phyloP scores from a whole-genome alignment of 352 stramenopile species.

The Phytophthora capsici region DNA sequence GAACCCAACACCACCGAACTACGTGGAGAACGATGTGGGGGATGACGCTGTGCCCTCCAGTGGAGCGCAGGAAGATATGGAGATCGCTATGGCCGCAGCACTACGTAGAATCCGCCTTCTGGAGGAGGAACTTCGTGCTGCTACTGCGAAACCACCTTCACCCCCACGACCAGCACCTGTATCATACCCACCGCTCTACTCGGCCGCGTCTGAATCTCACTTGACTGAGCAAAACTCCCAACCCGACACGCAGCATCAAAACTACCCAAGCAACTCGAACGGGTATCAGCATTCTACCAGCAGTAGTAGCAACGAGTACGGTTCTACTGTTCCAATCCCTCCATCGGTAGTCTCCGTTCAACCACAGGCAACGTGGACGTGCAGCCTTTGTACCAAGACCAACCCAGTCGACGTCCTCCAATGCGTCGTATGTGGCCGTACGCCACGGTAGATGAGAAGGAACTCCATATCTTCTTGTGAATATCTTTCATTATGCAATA shows the following conservation, averaged over 20 bases:
- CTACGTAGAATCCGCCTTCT: constrained; percentile 53
- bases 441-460: constrained; percentile 36
- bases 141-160: constrained; percentile 14
- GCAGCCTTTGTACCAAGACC: constrained; percentile 73
- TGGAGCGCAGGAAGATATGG: constrained; percentile 59
- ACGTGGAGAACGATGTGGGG: constrained; percentile 24
- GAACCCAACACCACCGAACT: constrained; percentile 60
- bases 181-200: constrained; percentile 44
- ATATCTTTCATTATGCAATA: constrained; percentile 18
- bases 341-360: background rate
- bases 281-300: constrained; percentile 28
- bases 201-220: constrained; percentile 23
- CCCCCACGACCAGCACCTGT: constrained; percentile 22
- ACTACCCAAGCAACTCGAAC: constrained; percentile 19
- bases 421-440: constrained; percentile 77
- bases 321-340: background rate
- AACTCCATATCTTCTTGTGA: constrained; percentile 6
- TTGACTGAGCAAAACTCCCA: constrained; percentile 16
- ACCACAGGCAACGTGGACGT: constrained; percentile 54
- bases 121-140: constrained; percentile 56
- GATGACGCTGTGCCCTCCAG: constrained; percentile 24
- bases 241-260: constrained; percentile 8
- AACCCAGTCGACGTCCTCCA: constrained; percentile 55
- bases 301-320: constrained; percentile 18
- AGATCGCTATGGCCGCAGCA: constrained; percentile 59